These are phyloP conservation scores for Vigna hirtella DNA, from an alignment of 306 rosid genomes.

Conservation along the genomic window DNA sequence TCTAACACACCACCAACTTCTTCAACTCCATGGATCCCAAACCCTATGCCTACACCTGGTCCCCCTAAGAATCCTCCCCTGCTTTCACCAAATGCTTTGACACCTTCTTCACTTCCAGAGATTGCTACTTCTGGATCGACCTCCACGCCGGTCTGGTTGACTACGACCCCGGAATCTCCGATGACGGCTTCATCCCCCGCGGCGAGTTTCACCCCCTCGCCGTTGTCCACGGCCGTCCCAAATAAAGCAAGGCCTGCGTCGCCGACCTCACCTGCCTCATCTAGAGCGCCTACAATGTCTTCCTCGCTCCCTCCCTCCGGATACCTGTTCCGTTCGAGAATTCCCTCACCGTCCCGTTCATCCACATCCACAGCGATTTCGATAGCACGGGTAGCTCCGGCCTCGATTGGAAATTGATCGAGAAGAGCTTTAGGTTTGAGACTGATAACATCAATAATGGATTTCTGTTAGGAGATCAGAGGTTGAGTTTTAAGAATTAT, in stretches of 20 bases:
- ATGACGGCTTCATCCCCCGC: conserved; percentile 79
- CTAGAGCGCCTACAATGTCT: conserved; percentile 84
- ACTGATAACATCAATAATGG: no score
- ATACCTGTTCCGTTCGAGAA: conserved; percentile 77
- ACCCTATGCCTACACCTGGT: conserved; percentile 78
- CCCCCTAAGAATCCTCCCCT: conserved; percentile 71
- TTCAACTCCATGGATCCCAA: conserved; percentile 19
- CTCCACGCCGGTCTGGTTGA: conserved; percentile 90
- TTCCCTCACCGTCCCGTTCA: conserved; percentile 68
- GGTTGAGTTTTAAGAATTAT: no score
- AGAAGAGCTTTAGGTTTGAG: no score
- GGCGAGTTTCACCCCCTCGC: conserved; percentile 95
- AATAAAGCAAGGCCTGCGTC: conserved; percentile 65
- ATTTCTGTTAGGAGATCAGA: no score
- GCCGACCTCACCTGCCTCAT: conserved; percentile 77
- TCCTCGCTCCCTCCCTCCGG: conserved; percentile 85
- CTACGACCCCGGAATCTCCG: conserved; percentile 87
- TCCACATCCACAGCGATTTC: background rate
- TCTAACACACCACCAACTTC: no score
- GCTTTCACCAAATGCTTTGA: conserved; percentile 74
- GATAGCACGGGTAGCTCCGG: no score
- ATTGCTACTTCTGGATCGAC: conserved; percentile 84
- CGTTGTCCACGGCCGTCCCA: conserved; percentile 72
- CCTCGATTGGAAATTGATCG: no score
- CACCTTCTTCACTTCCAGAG: conserved; percentile 70